These are phyloP conservation scores for Alternaria ethzedia DNA, from an alignment of 2,329 filamentous ascomycete species.

Conservation along the genomic window DNA sequence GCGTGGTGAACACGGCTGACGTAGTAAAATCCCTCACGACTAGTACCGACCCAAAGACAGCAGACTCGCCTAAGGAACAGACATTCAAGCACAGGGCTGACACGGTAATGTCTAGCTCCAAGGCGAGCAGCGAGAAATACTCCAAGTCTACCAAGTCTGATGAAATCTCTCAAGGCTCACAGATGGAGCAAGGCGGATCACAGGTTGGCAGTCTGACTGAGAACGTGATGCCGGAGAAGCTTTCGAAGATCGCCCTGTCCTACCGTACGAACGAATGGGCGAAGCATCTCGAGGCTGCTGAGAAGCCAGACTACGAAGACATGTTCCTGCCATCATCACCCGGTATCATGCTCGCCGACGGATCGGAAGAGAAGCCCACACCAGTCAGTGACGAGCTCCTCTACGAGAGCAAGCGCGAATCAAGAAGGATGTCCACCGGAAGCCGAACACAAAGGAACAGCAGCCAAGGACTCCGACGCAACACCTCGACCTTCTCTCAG, in stretches of 20 bases:
- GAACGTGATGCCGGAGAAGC: conserved; percentile 69
- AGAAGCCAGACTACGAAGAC: conserved; percentile 71
- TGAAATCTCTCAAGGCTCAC: conserved; percentile 28
- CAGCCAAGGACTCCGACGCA: conserved; percentile 22
- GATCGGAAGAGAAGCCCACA: conserved; percentile 59
- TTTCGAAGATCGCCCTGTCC: conserved; percentile 78
- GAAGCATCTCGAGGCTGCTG: conserved; percentile 82
- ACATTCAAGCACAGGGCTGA: conserved; percentile 20
- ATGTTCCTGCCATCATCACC: conserved; percentile 58
- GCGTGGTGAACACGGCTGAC: background rate
- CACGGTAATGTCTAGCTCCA: conserved; percentile 21
- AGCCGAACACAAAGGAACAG: conserved; percentile 27
- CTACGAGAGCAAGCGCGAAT: conserved; percentile 23
- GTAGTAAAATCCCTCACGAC: conserved; percentile 25
- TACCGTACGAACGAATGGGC: conserved; percentile 97
- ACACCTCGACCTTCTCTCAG: conserved; percentile 32
- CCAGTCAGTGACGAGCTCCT: conserved; percentile 52
- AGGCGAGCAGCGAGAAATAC: conserved; percentile 26
- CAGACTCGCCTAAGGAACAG: conserved; percentile 11
- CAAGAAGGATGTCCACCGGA: conserved; percentile 32
- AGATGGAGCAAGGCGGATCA: conserved; percentile 45
- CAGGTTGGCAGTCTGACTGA: conserved; percentile 49
- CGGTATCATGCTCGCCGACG: conserved; percentile 49
- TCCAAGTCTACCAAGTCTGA: conserved; percentile 53
- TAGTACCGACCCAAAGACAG: conserved; percentile 43